Evolutionary conservation across 2,329 filamentous ascomycete genomes (phyloP).

Genomic region (Fusarium denticulatum): DNA sequence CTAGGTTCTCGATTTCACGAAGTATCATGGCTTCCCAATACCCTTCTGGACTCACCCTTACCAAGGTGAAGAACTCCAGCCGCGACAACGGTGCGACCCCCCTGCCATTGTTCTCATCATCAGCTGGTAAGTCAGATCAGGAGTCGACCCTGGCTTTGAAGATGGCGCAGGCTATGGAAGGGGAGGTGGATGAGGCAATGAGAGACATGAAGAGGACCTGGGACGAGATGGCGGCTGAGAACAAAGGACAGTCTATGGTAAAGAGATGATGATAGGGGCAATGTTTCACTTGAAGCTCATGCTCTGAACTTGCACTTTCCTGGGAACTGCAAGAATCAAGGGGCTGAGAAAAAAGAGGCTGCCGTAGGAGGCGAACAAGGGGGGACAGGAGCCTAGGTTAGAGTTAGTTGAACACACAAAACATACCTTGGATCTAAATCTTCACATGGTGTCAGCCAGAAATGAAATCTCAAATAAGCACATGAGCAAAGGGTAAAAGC

Average conservation of each 20-base stretch:
- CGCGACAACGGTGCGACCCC: not conserved
- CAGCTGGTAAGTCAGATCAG: not conserved
- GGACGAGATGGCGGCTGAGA: slow-evolving; percentile 1
- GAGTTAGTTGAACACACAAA: slow-evolving; percentile 26
- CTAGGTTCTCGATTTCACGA: not conserved
- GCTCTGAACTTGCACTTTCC: not conserved
- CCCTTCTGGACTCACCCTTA: not conserved
- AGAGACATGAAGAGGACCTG: slow-evolving; percentile 10
- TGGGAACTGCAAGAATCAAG: not conserved
- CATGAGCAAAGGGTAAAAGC: slow-evolving; percentile 44
- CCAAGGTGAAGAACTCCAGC: not conserved
- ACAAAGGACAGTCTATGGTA: not conserved
- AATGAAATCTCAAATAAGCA: slow-evolving; percentile 37
- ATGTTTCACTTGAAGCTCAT: slow-evolving; percentile 13
- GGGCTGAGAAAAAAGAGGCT: not conserved
- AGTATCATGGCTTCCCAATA: slow-evolving; percentile 11
- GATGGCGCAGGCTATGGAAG: slow-evolving; percentile 5
- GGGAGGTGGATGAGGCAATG: slow-evolving; percentile 8
- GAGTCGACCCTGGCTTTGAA: not conserved
- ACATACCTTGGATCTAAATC: slow-evolving; percentile 41
- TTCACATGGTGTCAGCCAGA: slow-evolving; percentile 44
- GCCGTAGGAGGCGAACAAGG: not conserved
- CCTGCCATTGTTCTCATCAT: not conserved
- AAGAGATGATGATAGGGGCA: not conserved
- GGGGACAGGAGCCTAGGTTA: not conserved